phyloP scores from a whole-genome alignment of 495 filamentous ascomycete genomes.

The Lichenothelia convexa region DNA sequence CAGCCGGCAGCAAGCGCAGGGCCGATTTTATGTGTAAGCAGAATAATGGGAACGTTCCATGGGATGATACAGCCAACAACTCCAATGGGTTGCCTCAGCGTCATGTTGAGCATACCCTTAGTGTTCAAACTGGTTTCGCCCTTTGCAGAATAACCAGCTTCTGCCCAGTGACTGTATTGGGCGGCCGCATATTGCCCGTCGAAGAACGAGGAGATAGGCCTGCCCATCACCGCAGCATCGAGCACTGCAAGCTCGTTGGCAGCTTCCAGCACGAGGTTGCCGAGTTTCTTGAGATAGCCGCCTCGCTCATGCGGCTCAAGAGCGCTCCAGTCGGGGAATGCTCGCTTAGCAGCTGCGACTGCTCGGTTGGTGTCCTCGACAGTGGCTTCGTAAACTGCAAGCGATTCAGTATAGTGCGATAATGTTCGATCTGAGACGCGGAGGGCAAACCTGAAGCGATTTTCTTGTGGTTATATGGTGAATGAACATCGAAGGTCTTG shows the following conservation, averaged over 20 bases:
- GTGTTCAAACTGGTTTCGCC: conserved; percentile 18
- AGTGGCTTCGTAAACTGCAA: conserved; percentile 27
- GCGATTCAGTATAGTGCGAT: conserved; percentile 1
- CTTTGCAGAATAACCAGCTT: conserved; percentile 11
- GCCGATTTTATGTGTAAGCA: conserved; percentile 16
- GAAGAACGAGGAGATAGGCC: conserved; percentile 23
- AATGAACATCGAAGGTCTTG: conserved; percentile 27
- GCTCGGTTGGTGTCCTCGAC: conserved; percentile 36
- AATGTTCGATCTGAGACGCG: not conserved
- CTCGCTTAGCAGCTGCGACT: conserved; percentile 38
- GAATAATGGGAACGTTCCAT: conserved; percentile 20
- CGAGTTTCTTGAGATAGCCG: conserved; percentile 32
- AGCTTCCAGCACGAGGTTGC: conserved; percentile 28
- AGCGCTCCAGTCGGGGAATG: conserved; percentile 38
- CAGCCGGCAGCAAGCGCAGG: conserved; percentile 20
- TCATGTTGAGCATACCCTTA: conserved; percentile 16
- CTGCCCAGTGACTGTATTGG: conserved; percentile 12
- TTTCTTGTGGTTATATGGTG: conserved; percentile 26
- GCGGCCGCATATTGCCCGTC: conserved; percentile 13
- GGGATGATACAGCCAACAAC: conserved; percentile 22
- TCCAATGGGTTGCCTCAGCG: conserved; percentile 20
- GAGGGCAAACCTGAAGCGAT: conserved; percentile 20
- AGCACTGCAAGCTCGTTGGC: conserved; percentile 32
- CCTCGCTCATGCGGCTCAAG: conserved; percentile 27
- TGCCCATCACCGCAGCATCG: conserved; percentile 34